phyloP scores from a whole-genome alignment of 768 basidiomycete genomes.

The Rhizopogon vinicolor region DNA sequence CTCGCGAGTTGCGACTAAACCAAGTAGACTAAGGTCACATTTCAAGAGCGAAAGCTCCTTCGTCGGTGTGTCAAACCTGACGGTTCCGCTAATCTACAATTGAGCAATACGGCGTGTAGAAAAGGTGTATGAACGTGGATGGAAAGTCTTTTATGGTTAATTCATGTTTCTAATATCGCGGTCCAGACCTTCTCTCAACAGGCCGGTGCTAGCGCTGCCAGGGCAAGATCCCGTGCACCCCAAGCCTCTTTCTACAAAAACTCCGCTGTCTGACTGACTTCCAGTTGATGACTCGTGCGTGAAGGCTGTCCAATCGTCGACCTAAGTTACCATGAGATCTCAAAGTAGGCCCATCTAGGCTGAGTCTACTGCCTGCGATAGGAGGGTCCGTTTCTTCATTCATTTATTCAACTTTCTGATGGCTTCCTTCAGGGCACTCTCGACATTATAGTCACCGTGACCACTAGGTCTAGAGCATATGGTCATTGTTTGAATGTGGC shows the following conservation, averaged over 20 bases:
- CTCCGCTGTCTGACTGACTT: not conserved
- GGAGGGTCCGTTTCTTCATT: not conserved
- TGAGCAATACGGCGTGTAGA: not conserved
- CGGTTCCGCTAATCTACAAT: not conserved
- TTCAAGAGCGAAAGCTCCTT: not conserved
- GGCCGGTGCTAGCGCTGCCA: not conserved
- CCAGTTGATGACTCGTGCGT: not conserved
- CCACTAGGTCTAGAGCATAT: not conserved
- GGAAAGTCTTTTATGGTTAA: not conserved
- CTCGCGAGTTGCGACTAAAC: not conserved
- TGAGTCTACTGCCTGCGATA: not conserved
- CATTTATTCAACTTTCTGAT: not conserved
- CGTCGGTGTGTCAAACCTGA: not conserved
- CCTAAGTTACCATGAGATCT: not conserved
- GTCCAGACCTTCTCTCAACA: not conserved
- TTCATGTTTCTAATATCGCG: not conserved
- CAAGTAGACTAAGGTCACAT: not conserved
- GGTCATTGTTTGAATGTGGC: not conserved
- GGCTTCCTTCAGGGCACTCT: not conserved
- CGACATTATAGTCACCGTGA: not conserved
- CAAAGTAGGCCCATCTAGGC: not conserved
- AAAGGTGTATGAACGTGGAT: not conserved
- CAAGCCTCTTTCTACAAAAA: not conserved
- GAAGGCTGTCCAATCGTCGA: not conserved
- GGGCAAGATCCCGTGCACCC: not conserved